Evolutionary conservation across 305 asterid genomes (phyloP).

Genomic region (Galium porrigens): DNA sequence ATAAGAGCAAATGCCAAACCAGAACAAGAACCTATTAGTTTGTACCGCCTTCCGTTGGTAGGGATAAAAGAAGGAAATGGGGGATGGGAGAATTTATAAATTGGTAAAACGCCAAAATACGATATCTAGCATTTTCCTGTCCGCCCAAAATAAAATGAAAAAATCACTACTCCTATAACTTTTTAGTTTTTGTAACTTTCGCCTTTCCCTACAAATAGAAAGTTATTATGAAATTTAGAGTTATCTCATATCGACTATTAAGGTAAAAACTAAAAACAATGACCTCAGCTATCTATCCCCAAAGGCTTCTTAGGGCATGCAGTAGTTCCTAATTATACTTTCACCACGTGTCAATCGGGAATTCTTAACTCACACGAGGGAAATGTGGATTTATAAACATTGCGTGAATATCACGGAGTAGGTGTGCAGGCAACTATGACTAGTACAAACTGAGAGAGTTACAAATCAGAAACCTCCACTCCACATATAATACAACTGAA

Average conservation of each 20-base stretch:
- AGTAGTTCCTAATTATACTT: neutral
- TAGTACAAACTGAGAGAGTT: neutral
- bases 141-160: neutral
- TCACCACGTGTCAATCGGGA: neutral
- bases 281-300: neutral
- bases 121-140: neutral
- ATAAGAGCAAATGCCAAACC: conserved; percentile 19
- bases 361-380: neutral
- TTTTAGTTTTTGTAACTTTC: neutral
- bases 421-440: neutral
- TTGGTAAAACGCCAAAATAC: neutral
- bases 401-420: neutral
- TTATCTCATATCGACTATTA: neutral
- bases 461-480: neutral
- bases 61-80: neutral
- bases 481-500: neutral
- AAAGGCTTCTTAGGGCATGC: neutral
- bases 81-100: neutral
- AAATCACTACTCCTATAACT: neutral
- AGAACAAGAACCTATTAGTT: neutral
- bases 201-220: neutral
- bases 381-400: neutral
- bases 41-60: neutral
- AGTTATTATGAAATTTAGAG: neutral
- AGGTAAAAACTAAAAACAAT: neutral